Evolutionary conservation across 345 rosid genomes (phyloP).

Genomic region (Schrenkiella parvula): DNA sequence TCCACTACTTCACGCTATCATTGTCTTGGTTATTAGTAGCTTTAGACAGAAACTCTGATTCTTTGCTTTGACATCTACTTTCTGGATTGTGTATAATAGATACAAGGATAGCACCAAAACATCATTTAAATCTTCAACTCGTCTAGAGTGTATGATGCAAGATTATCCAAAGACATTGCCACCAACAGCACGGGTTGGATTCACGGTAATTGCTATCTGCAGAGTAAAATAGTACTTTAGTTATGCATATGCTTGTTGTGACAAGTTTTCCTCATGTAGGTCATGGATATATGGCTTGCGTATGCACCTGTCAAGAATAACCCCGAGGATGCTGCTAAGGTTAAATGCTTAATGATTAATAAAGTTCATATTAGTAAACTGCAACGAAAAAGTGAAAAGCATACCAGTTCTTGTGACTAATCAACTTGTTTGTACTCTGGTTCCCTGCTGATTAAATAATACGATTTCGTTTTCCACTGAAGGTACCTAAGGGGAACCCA

Average conservation of each 20-base stretch:
- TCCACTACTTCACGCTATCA: not conserved
- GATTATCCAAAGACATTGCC: constrained; percentile 95
- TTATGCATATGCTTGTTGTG: not conserved
- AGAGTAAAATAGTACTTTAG: not conserved
- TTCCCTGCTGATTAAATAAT: not conserved
- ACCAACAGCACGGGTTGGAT: constrained; percentile 82
- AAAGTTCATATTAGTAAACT: not conserved
- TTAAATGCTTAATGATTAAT: constrained; percentile 16
- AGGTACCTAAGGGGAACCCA: constrained; percentile 94
- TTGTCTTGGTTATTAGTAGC: not conserved
- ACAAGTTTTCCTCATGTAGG: constrained; percentile 39
- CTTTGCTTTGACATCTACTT: constrained; percentile 7
- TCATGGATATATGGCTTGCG: constrained; percentile 83
- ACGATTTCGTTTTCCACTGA: not conserved
- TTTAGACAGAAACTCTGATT: not conserved
- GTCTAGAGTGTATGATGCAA: constrained; percentile 99
- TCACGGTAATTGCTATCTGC: constrained; percentile 54
- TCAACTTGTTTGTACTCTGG: not conserved
- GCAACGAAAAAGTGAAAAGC: not conserved
- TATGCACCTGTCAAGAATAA: constrained; percentile 94
- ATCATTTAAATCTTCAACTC: constrained; percentile 82
- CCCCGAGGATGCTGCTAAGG: constrained; percentile 96
- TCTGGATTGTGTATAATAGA: constrained; percentile 40
- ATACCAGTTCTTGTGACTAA: not conserved
- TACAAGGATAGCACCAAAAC: constrained; percentile 93